Evolutionary conservation across 2,329 filamentous ascomycete species (phyloP).

Genomic region (Sarocladium oryzae): DNA sequence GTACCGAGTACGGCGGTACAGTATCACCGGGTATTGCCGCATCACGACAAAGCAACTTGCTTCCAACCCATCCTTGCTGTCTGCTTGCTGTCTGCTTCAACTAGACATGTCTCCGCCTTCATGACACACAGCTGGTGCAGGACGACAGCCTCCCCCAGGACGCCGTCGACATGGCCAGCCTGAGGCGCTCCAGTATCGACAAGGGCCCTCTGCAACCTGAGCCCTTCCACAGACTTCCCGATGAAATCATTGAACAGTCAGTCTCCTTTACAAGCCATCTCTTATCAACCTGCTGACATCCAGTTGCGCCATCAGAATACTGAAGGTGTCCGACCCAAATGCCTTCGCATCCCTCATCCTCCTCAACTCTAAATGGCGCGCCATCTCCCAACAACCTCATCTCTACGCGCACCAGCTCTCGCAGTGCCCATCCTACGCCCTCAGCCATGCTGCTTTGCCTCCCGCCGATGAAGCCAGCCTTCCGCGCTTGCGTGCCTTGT

Average conservation of each 20-base stretch:
- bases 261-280: slow-evolving; percentile 18
- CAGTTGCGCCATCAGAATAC: slow-evolving; percentile 41
- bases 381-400: slow-evolving; percentile 54
- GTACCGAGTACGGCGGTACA: too few species aligned
- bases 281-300: neutral
- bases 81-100: too few species aligned
- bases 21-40: too few species aligned
- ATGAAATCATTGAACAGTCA: slow-evolving; percentile 66
- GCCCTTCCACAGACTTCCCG: slow-evolving; percentile 52
- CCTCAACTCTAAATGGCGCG: slow-evolving; percentile 60
- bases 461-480: slow-evolving; percentile 43
- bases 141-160: neutral
- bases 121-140: slow-evolving; percentile 7
- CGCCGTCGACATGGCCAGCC: slow-evolving; percentile 18
- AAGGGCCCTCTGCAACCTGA: slow-evolving; percentile 24
- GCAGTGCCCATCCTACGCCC: slow-evolving; percentile 52
- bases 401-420: slow-evolving; percentile 58
- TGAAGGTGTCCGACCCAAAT: slow-evolving; percentile 52
- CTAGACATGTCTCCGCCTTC: slow-evolving; percentile 6
- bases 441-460: slow-evolving; percentile 38
- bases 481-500: slow-evolving; percentile 54
- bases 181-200: slow-evolving; percentile 26
- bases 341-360: slow-evolving; percentile 61
- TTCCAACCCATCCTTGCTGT: neutral
- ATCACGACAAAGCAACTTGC: too few species aligned